A percentile compares a stretch with the other conserved stretches of the same genome.
phyloP scores from a whole-genome alignment of 202 grass and related monocot species.

The Schoenoplectus tabernaemontani region DNA sequence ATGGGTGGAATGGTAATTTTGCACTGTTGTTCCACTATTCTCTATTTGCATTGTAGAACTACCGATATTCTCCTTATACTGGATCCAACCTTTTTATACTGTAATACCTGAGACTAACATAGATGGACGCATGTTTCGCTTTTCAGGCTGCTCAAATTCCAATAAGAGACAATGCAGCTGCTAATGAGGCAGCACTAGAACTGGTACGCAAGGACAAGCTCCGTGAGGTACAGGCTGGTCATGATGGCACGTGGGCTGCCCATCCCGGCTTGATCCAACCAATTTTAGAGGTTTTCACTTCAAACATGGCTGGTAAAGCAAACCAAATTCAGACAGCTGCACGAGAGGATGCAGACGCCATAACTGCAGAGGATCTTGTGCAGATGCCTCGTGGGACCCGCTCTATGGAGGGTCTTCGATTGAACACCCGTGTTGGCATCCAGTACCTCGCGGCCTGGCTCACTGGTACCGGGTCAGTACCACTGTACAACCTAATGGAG shows the following conservation, averaged over 20 bases:
- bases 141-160: slow-evolving; percentile 90
- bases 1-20: slow-evolving; percentile 91
- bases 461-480: slow-evolving; percentile 58
- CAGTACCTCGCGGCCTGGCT: slow-evolving; percentile 86
- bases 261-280: slow-evolving; percentile 84
- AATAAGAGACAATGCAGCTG: slow-evolving; percentile 59
- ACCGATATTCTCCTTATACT: not conserved
- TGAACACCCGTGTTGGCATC: slow-evolving; percentile 77
- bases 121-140: not conserved
- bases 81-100: not conserved
- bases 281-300: slow-evolving; percentile 56
- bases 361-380: slow-evolving; percentile 65
- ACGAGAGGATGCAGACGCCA: slow-evolving; percentile 5
- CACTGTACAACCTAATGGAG: slow-evolving; percentile 96
- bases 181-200: slow-evolving; percentile 78
- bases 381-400: slow-evolving; percentile 45
- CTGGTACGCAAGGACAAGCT: slow-evolving; percentile 81
- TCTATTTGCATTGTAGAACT: not conserved
- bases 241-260: slow-evolving; percentile 93
- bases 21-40: not conserved
- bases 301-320: slow-evolving; percentile 40
- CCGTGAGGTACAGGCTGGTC: slow-evolving; percentile 61
- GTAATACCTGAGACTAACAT: not conserved
- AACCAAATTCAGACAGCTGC: slow-evolving; percentile 50
- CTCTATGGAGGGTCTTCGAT: slow-evolving; percentile 68